A percentile compares a stretch with the other conserved stretches of the same genome.
Conservation (phyloP, 2,329 filamentous ascomycete genomes). For the Metarhizium brunneum region DNA sequence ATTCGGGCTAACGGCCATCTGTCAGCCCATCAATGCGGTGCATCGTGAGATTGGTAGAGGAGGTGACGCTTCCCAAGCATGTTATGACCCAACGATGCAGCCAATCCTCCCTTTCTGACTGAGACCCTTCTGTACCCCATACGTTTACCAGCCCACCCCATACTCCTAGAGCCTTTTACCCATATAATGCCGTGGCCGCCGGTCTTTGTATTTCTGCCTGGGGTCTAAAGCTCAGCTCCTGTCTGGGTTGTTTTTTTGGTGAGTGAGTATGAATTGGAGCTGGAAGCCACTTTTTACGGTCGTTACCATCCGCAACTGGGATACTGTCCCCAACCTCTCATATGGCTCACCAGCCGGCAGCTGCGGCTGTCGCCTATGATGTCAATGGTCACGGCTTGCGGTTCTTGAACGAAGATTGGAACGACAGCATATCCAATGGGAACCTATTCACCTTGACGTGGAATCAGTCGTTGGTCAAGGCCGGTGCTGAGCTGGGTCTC, state of each 20-base stretch:
- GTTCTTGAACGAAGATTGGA: slow-evolving; percentile 24
- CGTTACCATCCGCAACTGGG: slow-evolving; percentile 1
- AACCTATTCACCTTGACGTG: slow-evolving; percentile 18
- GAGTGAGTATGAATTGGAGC: slow-evolving; percentile 3
- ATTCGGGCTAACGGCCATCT: slow-evolving; percentile 6
- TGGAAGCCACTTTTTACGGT: not conserved
- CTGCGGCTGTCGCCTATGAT: slow-evolving; percentile 6
- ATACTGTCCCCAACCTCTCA: slow-evolving; percentile 2
- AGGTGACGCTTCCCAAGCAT: slow-evolving; percentile 7
- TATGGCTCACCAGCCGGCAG: slow-evolving; percentile 13
- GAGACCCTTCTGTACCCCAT: slow-evolving; percentile 12
- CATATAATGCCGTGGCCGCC: slow-evolving; percentile 13
- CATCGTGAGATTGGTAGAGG: slow-evolving; percentile 2
- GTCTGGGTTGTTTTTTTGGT: not conserved
- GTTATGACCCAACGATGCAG: slow-evolving; percentile 12
- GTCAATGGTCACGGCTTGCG: slow-evolving; percentile 17
- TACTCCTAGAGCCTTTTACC: slow-evolving; percentile 3
- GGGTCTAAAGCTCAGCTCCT: not conserved
- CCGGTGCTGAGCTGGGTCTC: slow-evolving; percentile 16
- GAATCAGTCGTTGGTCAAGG: slow-evolving; percentile 18
- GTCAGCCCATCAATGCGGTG: not conserved
- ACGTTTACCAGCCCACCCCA: not conserved
- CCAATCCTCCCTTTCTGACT: slow-evolving; percentile 17
- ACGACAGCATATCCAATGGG: slow-evolving; percentile 24
- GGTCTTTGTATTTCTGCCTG: slow-evolving; percentile 6